Base-by-base conservation (phyloP, 225 moss, liverwort and hornwort species). In the Straminergon stramineum region DNA sequence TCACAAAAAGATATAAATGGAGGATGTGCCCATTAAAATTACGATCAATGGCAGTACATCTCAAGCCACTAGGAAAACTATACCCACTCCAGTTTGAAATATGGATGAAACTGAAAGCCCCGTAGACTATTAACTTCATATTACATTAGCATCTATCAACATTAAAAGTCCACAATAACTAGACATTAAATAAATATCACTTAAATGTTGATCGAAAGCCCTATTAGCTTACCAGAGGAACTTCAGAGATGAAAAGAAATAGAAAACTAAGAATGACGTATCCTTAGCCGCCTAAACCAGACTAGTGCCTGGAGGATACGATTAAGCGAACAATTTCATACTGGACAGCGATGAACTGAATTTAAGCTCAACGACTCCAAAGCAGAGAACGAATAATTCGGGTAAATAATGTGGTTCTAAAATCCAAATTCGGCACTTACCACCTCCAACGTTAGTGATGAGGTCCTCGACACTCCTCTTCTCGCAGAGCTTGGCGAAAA, bases 401-500 rank as follows among this genome's bases (percentile, higher is more conserved):
- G 17, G 35, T 7, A 16, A 57, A 34, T 9, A 26, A 51, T 27
- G 30, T 24, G 32, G 7, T 48, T 26, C 4, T 24, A 20, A 32
- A 7, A 35, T 19, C 69, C 76, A 45, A 80, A 28, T 48, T 41
- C 35, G 5, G 17, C 22, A 87, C 91, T 86, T 87, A 97, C 96
- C 96, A 41, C 96, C 79, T 75, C 95, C 96, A 70, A 96, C 92
- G 67, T 96, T 97, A 64, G 98, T 97, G 89, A 98, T 95, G 63
- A 98, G 91, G 61, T 97, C 98, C 63, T 98, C 96, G 1, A 97
- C 96, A 82, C 92, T 97, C 78, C 94, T 96, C 92, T 95, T 96
- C 92, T 98, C 92, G 24, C 96, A 93, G 64, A 98, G 94, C 90
- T 98, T 98, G 43, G 96, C 96, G 43, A 97, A 98, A 27, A 98